These are phyloP conservation scores for Solanum hybrid DNA, from an alignment of 305 asterid genomes.

Conservation along the genomic window DNA sequence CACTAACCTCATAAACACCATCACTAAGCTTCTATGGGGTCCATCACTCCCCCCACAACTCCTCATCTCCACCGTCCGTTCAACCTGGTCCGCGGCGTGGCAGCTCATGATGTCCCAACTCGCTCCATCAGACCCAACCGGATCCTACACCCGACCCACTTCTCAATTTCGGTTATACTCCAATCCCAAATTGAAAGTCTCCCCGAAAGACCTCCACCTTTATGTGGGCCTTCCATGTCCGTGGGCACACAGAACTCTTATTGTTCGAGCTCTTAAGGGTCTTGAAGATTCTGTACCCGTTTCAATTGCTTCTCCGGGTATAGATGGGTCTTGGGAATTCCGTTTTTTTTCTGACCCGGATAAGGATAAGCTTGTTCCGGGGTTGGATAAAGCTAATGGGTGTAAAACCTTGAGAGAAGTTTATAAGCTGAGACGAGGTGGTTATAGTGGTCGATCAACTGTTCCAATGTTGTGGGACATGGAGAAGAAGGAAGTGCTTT, in stretches of 20 bases:
- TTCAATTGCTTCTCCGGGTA: slow-evolving; percentile 70
- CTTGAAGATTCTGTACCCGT: slow-evolving; percentile 53
- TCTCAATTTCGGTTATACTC: slow-evolving; percentile 53
- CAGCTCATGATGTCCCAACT: slow-evolving; percentile 96
- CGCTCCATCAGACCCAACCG: slow-evolving; percentile 81
- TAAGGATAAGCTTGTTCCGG: slow-evolving; percentile 22
- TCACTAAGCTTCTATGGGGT: slow-evolving; percentile 79
- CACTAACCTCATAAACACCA: slow-evolving; percentile 41
- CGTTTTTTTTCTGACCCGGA: not conserved
- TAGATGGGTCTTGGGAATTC: slow-evolving; percentile 82
- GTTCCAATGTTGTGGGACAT: slow-evolving; percentile 94
- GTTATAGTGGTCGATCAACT: slow-evolving; percentile 65
- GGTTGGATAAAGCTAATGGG: slow-evolving; percentile 55
- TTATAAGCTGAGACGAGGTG: slow-evolving; percentile 47
- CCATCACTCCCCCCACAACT: slow-evolving; percentile 82
- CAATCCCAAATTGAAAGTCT: slow-evolving; percentile 42
- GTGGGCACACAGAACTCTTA: slow-evolving; percentile 83
- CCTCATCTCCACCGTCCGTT: slow-evolving; percentile 87
- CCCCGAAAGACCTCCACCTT: slow-evolving; percentile 30
- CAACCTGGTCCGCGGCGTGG: slow-evolving; percentile 86
- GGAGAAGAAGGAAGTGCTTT: slow-evolving; percentile 44
- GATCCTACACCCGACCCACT: slow-evolving; percentile 66
- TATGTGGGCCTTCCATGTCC: slow-evolving; percentile 40
- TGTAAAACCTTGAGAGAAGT: slow-evolving; percentile 63
- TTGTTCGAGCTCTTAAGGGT: slow-evolving; percentile 87